A percentile compares a stretch with the other conserved stretches of the same genome.
These are phyloP conservation scores for Ascodesmis nigricans DNA, from an alignment of 495 filamentous ascomycete species.

Conservation along the genomic window DNA sequence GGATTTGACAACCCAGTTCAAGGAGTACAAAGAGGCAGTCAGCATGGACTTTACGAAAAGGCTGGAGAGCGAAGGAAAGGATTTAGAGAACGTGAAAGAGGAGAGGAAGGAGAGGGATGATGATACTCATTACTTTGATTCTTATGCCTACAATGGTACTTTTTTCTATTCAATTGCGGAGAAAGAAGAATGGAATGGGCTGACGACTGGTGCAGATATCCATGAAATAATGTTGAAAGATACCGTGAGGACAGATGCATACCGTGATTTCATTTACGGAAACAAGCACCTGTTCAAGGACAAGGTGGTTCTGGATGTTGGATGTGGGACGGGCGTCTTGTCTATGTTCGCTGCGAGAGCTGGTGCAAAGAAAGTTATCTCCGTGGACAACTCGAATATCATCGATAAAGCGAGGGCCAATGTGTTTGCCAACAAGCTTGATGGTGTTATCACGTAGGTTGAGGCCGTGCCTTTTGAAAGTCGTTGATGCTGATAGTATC, in stretches of 20 bases:
- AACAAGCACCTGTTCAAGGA: conserved; percentile 80
- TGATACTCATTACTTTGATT: conserved; percentile 55
- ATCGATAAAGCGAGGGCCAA: conserved; percentile 74
- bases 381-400: conserved; percentile 85
- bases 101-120: conserved; percentile 27
- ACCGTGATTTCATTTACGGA: conserved; percentile 49
- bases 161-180: not conserved
- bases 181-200: conserved; percentile 1
- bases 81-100: conserved; percentile 11
- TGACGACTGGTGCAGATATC: conserved; percentile 35
- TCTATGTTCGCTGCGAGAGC: conserved; percentile 88
- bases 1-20: conserved; percentile 41
- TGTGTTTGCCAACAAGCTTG: conserved; percentile 57
- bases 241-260: conserved; percentile 40
- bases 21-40: conserved; percentile 47
- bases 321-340: conserved; percentile 79
- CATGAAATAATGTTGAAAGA: conserved; percentile 86
- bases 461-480: not conserved
- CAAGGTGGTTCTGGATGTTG: conserved; percentile 72
- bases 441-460: conserved; percentile 49
- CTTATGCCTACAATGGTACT: conserved; percentile 58
- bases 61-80: conserved; percentile 30
- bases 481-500: not conserved
- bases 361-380: conserved; percentile 73
- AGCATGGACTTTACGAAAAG: conserved; percentile 31